Evolutionary conservation across 164 flowering plant species (phyloP).

Genomic region (Nymphaea thermarum): DNA sequence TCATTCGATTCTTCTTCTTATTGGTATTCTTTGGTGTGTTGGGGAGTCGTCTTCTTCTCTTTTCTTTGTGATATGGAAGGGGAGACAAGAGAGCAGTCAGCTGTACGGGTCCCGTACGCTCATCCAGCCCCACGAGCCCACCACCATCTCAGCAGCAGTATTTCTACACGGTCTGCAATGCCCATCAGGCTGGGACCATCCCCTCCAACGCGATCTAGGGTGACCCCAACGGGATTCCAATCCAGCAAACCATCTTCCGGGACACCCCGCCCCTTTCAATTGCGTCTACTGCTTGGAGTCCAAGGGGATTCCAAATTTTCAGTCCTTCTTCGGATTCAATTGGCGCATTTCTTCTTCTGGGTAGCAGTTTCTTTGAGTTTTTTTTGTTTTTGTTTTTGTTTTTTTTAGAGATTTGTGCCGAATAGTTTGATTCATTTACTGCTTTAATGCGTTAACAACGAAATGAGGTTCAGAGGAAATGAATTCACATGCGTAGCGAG

Average conservation of each 20-base stretch:
- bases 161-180: slow-evolving; percentile 32
- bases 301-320: slow-evolving; percentile 11
- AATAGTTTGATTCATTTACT: neutral
- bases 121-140: slow-evolving; percentile 7
- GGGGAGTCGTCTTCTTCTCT: no score
- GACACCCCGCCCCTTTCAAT: slow-evolving; percentile 89
- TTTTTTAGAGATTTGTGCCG: neutral
- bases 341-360: neutral
- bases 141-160: slow-evolving; percentile 10
- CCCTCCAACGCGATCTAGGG: slow-evolving; percentile 69
- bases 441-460: neutral
- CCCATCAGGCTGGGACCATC: slow-evolving; percentile 49
- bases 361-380: neutral
- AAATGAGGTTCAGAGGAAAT: no score
- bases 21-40: no score
- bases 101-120: slow-evolving; percentile 52
- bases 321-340: neutral
- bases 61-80: neutral
- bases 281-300: slow-evolving; percentile 55
- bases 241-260: slow-evolving; percentile 72
- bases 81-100: slow-evolving; percentile 20
- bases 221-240: slow-evolving; percentile 75
- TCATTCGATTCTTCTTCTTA: no score
- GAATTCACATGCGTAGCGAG: no score
- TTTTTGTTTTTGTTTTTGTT: no score